Percentiles rank a stretch among this genome's conserved stretches.
phyloP scores from a whole-genome alignment of 306 rosid species.

The Glycine tomentella region DNA sequence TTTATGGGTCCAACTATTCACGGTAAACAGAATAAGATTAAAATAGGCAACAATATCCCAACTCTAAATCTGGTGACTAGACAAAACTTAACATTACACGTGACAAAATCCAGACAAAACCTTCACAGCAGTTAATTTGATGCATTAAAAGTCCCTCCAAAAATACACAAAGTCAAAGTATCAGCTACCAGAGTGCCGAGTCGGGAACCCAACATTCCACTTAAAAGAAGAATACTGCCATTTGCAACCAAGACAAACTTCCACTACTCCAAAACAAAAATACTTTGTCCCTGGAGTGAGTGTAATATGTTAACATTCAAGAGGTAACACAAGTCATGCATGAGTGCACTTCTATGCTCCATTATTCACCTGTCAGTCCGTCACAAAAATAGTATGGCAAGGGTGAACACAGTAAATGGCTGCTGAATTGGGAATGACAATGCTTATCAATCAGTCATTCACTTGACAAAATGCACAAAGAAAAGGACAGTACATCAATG shows the following conservation, averaged over 20 bases:
- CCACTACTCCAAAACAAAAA: slow-evolving; percentile 23
- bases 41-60: slow-evolving; percentile 25
- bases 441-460: not conserved
- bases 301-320: not conserved
- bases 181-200: slow-evolving; percentile 23
- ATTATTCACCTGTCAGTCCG: not conserved
- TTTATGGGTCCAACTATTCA: slow-evolving; percentile 10
- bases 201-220: slow-evolving; percentile 11
- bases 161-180: slow-evolving; percentile 39
- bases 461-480: slow-evolving; percentile 10
- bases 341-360: not conserved
- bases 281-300: not conserved
- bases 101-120: slow-evolving; percentile 4
- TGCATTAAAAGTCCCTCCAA: slow-evolving; percentile 25
- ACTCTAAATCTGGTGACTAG: slow-evolving; percentile 26
- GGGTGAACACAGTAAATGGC: slow-evolving; percentile 19
- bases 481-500: slow-evolving; percentile 30
- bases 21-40: not conserved
- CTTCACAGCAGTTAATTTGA: slow-evolving; percentile 18
- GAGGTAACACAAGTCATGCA: no score
- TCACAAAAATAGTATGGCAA: slow-evolving; percentile 25
- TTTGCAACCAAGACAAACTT: slow-evolving; percentile 31
- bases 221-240: slow-evolving; percentile 7
- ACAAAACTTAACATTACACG: slow-evolving; percentile 32
- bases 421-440: not conserved